phyloP scores from a whole-genome alignment of 345 rosid genomes.

The Atalantia buxifolia region DNA sequence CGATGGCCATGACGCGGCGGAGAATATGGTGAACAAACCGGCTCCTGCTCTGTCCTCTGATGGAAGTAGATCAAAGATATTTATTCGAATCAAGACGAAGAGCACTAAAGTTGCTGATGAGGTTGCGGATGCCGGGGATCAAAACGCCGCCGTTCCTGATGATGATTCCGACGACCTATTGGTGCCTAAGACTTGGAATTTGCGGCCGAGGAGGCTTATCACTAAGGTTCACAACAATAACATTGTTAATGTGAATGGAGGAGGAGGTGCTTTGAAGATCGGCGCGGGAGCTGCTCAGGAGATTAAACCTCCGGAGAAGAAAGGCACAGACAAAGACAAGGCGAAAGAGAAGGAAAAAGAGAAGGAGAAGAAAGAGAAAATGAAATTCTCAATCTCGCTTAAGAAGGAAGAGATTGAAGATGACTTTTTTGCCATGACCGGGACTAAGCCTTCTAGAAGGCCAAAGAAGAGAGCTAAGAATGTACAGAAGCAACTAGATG shows the following conservation, averaged over 20 bases:
- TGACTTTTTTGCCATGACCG: slow-evolving; percentile 64
- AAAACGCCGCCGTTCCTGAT: slow-evolving; percentile 32
- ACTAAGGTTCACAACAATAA: slow-evolving; percentile 28
- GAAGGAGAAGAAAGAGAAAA: slow-evolving; percentile 38
- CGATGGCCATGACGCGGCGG: slow-evolving; percentile 19
- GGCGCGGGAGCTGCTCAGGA: slow-evolving; percentile 24
- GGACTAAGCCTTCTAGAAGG: slow-evolving; percentile 63
- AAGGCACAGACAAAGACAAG: slow-evolving; percentile 21
- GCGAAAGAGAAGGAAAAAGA: background rate
- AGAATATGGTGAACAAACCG: slow-evolving; percentile 32
- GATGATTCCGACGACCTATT: slow-evolving; percentile 31
- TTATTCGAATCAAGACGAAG: slow-evolving; percentile 45
- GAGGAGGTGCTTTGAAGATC: slow-evolving; percentile 24
- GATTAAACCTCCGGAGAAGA: slow-evolving; percentile 27
- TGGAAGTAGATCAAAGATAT: slow-evolving; percentile 41
- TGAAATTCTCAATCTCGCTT: slow-evolving; percentile 53
- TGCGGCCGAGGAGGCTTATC: slow-evolving; percentile 55
- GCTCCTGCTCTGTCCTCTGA: slow-evolving; percentile 25
- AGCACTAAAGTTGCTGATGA: slow-evolving; percentile 20
- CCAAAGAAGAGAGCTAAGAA: slow-evolving; percentile 70
- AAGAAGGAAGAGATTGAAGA: slow-evolving; percentile 71
- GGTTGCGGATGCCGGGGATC: slow-evolving; percentile 33
- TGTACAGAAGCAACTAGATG: slow-evolving; percentile 70
- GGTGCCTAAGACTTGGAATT: slow-evolving; percentile 61
- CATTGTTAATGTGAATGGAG: slow-evolving; percentile 10